These are phyloP conservation scores for Moesziomyces antarcticus DNA, from an alignment of 1,284 basidiomycete species.

Conservation along the genomic window DNA sequence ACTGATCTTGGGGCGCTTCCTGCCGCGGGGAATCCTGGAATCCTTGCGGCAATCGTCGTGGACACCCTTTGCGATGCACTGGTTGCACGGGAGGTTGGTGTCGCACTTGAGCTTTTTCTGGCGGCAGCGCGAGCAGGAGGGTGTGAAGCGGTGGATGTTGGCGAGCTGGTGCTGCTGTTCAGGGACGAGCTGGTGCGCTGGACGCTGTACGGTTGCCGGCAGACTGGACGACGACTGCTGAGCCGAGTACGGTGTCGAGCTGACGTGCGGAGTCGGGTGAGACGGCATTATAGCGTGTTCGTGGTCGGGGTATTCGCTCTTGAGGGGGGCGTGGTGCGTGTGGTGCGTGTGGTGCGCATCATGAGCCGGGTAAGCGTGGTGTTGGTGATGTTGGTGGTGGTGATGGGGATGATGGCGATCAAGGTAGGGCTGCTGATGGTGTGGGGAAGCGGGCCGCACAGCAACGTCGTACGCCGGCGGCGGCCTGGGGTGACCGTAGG, in stretches of 20 bases:
- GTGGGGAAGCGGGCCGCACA: neutral
- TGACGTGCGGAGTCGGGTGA: neutral
- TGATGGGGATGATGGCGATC: neutral
- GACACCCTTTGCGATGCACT: conserved; percentile 54
- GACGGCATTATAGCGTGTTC: neutral
- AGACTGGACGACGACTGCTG: conserved; percentile 7
- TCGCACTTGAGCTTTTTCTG: conserved; percentile 56
- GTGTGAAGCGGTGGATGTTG: conserved; percentile 45
- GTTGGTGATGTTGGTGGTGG: neutral
- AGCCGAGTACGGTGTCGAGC: neutral
- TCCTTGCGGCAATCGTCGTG: conserved; percentile 53
- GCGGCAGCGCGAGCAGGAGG: conserved; percentile 47
- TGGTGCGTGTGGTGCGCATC: neutral
- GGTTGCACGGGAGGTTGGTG: conserved; percentile 46
- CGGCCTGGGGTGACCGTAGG: neutral
- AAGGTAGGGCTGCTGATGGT: neutral
- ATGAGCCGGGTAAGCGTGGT: neutral
- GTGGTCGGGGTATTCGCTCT: neutral
- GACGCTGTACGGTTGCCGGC: conserved; percentile 24
- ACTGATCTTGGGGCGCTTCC: conserved; percentile 40
- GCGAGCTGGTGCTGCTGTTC: conserved; percentile 45
- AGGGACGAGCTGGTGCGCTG: conserved; percentile 32
- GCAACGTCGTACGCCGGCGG: neutral
- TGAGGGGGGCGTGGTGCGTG: neutral
- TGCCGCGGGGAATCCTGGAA: conserved; percentile 41